A percentile compares a stretch with the other conserved stretches of the same genome.
Evolutionary conservation across 179 eudicot genomes (phyloP).

Genomic region (Corrigiola litoralis): DNA sequence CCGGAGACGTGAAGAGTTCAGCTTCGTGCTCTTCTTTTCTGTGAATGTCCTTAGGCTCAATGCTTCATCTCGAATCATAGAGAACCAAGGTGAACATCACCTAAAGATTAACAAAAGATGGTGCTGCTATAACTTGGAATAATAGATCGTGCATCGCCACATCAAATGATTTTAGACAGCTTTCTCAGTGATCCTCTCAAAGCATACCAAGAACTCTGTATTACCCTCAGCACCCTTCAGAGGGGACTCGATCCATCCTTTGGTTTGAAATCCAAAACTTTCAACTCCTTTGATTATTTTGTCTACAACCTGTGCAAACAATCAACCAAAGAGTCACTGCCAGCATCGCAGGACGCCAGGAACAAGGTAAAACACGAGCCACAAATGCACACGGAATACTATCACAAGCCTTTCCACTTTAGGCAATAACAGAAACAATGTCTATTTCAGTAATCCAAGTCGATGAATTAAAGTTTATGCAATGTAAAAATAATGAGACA

Average conservation of each 20-base stretch:
- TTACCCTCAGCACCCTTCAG: constrained; percentile 94
- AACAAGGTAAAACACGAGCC: no score
- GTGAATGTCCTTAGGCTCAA: not conserved
- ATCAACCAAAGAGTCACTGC: not conserved
- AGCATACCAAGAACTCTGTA: constrained; percentile 75
- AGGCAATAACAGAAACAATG: no score
- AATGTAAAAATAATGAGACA: no score
- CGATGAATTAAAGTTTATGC: no score
- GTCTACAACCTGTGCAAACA: constrained; percentile 56
- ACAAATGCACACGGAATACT: no score
- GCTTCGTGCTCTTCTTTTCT: not conserved
- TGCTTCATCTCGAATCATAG: not conserved
- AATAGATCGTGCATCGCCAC: not conserved
- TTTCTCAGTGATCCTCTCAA: constrained; percentile 37
- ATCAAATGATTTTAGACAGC: constrained; percentile 3
- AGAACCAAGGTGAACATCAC: not conserved
- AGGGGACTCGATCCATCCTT: constrained; percentile 95
- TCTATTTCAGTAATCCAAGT: no score
- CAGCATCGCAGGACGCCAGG: no score
- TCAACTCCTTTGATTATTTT: constrained; percentile 73
- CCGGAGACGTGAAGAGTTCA: not conserved
- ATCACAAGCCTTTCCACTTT: no score
- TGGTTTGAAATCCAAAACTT: constrained; percentile 59
- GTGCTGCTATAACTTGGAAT: not conserved
- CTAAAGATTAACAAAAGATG: not conserved